Evolutionary conservation across 2,329 filamentous ascomycete species (phyloP), one percentile per base, ranked within the genome.

Genomic region (Sclerotinia subarctica): DNA sequence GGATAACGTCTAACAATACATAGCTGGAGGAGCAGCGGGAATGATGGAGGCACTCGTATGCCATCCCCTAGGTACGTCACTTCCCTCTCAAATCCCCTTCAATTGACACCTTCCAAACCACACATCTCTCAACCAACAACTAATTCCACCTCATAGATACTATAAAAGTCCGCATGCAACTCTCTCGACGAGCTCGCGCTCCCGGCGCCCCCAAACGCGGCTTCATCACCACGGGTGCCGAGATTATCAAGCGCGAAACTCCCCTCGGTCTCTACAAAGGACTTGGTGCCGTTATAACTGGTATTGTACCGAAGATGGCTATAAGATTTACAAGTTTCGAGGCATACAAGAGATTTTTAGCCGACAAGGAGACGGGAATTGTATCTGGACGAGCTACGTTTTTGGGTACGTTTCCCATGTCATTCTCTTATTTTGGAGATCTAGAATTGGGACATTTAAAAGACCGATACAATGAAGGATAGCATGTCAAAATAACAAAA

Each of bases 21-120:
- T 75, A 96, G 95, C 95, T 79, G 95, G 95, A 78, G 95, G 95
- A 78, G 93, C 93, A 80, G 95, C 95, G 75, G 95, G 95, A 77
- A 97, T 98, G 94, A 98, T 98, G 94, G 95, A 99, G 82, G 95
- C 95, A 60, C 88, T 99, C 71, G 93, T 84, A 66, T 99, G 95
- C 80, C 95, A 99, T 84, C 95, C 95, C 71, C 86, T 98, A 69
- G 91, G 91, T 94, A 85, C 75, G 84, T 74, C 38, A 42, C 13
- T 17, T 35, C 26, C 35, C 46, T 35, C 26, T 29, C 15, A 56
- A n/a, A 5, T 21, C 3, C 13, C 21, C 3, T n/a, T 13, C 26
- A 47, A 44, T 17, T 13, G 19, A 66, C 6, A n/a, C 29, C 29
- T 10, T 21, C 5, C 29, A n/a, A 56, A 38, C 38, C 38, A 42